Base-by-base conservation (phyloP, 169 alveolate genomes). In the Cryptosporidium tyzzeri region DNA sequence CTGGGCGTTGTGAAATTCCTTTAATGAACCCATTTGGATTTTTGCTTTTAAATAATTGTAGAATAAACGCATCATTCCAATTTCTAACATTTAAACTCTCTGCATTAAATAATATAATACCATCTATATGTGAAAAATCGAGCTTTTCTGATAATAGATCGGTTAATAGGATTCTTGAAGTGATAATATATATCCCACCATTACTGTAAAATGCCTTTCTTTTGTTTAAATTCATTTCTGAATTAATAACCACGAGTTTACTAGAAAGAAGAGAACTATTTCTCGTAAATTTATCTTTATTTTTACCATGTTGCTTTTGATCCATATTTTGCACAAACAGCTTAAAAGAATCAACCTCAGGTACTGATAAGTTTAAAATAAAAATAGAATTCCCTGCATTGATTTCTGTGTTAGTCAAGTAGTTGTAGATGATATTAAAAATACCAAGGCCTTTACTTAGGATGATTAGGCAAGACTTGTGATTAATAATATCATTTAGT, bases 1-100 rank as follows among this genome's bases (percentile, higher is more conserved):
- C 92, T n/a, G 93, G 92, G 31, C 92, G 61, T 67, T 91, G 92
- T 45, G 92, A 71, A 41, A 91, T 33, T 58, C 92, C 93, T 75
- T 85, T 91, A 61, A 91, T 70, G 55, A 86, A 84, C n/a, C 92
- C 93, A 51, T 51, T 58, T 21, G 91, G 84, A 71, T 91, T 85
- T 48, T 86, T 74, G 62, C 69, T 84, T 71, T 91, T 70, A 51
- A 45, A 84, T 59, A 91, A 67, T 58, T 86, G 93, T 26, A 69
- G 23, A 29, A 91, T 80, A 84, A 91, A 91, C 33, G 93, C 93
- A 68, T 91, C 93, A 71, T 85, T 69, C 85, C 85, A 85, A 41
- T 91, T 84, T 33, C 62, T 68, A 26, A 65, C 18, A 62, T 65
- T 80, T 31, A 85, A 67, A 59, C 69, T 85, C 59, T 91, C 92